Conservation (phyloP, 148 eudicot species). For the Chenopodium berlandieri region DNA sequence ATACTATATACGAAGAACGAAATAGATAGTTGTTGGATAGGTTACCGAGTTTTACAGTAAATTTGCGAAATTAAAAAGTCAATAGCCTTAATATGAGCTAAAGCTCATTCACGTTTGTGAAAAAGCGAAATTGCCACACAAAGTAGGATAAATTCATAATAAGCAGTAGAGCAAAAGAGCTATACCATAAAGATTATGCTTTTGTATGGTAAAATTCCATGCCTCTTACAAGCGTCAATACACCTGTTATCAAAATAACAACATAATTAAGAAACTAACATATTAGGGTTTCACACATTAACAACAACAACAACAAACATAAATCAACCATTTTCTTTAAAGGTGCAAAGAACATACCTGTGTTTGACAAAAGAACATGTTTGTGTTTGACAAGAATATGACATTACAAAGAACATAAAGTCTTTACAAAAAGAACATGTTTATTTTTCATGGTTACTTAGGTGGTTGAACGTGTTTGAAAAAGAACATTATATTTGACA, state of each 20-base stretch:
- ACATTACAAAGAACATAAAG: too few species aligned
- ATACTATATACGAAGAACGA: not conserved
- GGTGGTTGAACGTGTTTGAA: too few species aligned
- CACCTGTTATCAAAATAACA: slow-evolving; percentile 23
- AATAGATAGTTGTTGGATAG: not conserved
- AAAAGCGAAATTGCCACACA: not conserved
- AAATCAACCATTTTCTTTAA: not conserved
- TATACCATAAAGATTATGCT: slow-evolving; percentile 24
- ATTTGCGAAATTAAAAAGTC: not conserved
- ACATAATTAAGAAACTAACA: not conserved
- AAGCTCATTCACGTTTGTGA: not conserved
- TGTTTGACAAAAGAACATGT: too few species aligned
- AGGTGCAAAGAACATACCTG: too few species aligned
- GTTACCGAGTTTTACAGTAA: not conserved
- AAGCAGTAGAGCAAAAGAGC: not conserved
- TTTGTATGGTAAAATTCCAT: slow-evolving; percentile 24
- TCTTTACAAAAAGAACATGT: too few species aligned
- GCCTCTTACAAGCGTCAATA: slow-evolving; percentile 28
- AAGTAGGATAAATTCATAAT: not conserved
- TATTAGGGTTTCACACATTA: too few species aligned
- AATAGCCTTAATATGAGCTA: too few species aligned
- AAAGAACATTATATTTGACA: too few species aligned
- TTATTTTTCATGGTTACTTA: too few species aligned
- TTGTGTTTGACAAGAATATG: too few species aligned
- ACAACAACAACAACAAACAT: not conserved